phyloP scores from a whole-genome alignment of 2,329 filamentous ascomycete genomes.

The Fusarium armeniacum region DNA sequence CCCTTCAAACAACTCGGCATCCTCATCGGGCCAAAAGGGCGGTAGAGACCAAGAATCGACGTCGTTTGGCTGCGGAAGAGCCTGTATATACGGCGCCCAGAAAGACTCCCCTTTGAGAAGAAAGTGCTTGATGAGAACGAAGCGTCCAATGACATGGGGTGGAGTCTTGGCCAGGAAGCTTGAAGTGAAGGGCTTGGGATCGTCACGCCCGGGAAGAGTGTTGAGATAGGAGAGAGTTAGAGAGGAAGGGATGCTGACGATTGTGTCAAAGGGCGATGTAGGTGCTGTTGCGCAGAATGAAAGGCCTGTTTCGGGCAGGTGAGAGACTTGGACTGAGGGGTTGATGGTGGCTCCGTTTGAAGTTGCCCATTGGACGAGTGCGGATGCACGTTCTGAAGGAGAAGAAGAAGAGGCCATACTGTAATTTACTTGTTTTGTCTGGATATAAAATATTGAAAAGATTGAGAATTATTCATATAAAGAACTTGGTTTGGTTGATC shows the following conservation, averaged over 20 bases:
- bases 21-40: constrained; percentile 73
- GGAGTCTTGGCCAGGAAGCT: constrained; percentile 65
- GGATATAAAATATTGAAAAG: background rate
- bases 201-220: constrained; percentile 54
- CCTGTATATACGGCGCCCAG: constrained; percentile 77
- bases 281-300: constrained; percentile 66
- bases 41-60: constrained; percentile 67
- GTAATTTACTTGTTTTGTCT: background rate
- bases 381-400: constrained; percentile 41
- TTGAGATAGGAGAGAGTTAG: constrained; percentile 72
- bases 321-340: constrained; percentile 65
- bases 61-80: constrained; percentile 73
- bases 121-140: constrained; percentile 78
- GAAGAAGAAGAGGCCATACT: constrained; percentile 23
- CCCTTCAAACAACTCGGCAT: constrained; percentile 69
- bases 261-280: constrained; percentile 57
- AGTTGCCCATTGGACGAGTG: constrained; percentile 65
- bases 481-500: constrained; percentile 24
- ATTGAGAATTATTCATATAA: constrained; percentile 9
- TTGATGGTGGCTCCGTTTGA: constrained; percentile 64
- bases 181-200: constrained; percentile 58
- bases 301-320: constrained; percentile 64
- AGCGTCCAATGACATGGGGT: constrained; percentile 73
- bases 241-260: constrained; percentile 67
- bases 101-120: constrained; percentile 69